Evolutionary conservation across 2,329 filamentous ascomycete species (phyloP), one percentile per base, ranked within the genome.

Genomic region (Pseudopithomyces chartarum): DNA sequence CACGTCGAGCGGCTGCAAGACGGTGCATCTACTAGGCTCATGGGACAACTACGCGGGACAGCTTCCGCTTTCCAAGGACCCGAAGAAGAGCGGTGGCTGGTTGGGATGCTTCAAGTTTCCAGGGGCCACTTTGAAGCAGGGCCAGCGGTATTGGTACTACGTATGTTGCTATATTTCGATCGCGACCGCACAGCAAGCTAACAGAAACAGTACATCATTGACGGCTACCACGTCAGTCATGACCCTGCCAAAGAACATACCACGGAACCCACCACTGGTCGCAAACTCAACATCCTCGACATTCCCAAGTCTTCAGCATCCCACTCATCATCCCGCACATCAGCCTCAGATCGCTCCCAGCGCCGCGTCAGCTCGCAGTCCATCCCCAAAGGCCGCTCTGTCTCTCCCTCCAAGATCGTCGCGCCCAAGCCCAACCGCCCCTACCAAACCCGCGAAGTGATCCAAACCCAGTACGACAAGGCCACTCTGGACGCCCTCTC

Each of bases 91-190:
- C 55, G 92, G 92, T 75, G 90, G 90, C 68, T 98, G 94, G 92
- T 91, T 93, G 78, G 95, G 94, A 74, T 96, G 92, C 73, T 97
- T 99, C 84, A 90, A 92, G 81, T 97, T 99, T 82, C 90, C 95
- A 81, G 90, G 89, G 76, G 81, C 87, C 61, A 94, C 91, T 58
- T 86, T 98, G 70, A 88, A 94, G 83, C 84, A 91, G 70, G 92
- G 94, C 76, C 88, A 91, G 77, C 89, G 94, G 76, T 98, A 98
- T 87, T 99, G 95, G 95, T 99, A 98, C 88, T 99, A 99, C 87
- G 80, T 82, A 75, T 63, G 80, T 77, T 46, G 43, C 45, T 12
- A 2, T 42, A n/a, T 12, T n/a, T 13, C 12, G 33, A 10, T 39
- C 46, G 3, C 26, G 19, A 13, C 42, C 49, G 13, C 15, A 20